Base-by-base conservation (phyloP, 176 grass and related monocot species). In the Poa pratensis region DNA sequence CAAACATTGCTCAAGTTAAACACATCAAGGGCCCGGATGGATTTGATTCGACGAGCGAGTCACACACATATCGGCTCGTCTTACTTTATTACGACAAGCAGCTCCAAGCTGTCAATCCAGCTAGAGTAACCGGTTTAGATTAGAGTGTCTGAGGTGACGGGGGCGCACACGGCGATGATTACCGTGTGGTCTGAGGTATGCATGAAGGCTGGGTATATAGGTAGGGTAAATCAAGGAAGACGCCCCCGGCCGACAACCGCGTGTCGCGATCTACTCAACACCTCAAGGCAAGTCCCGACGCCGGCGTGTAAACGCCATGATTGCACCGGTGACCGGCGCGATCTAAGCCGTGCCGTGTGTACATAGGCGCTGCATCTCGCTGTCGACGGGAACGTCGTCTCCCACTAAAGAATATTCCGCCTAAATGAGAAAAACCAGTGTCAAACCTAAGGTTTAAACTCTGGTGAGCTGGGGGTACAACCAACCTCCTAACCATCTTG, bases 211-310 rank as follows among this genome's bases (percentile, higher is more conserved):
- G 58, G 22, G 22, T 23, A 37, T 0, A 1, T 2, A 9, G 63
- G 39, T 50, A 45, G 70, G 70, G 42, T 48, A 18, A 28, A 52
- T 75, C 46, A 53, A 81, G 68, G 42, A 43, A 43, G 42, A 43
- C 42, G 52, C 77, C 45, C 78, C 49, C 49, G 49, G 14, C 78
- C 78, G 78, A 80, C 78, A 80, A 3, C 48, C 30, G 64, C 79
- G 46, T 81, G 79, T 16, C 5, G 28, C 6, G 48, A 81, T 24
- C 28, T 52, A 69, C 79, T 81, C 78, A 58, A 69, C 30, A 45
- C 48, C 30, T 7, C 22, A 69, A 70, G 51, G 62, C 79, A 52
- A 68, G 27, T 52, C 62, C 79, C 62, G 79, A 68, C 79, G 79
- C 27, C 45, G 59, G 16, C 3, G 77, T 3, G 46, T 19, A 43